These are phyloP conservation scores for Cocos nucifera DNA, from an alignment of 176 grass and related monocot genomes.

Conservation along the genomic window DNA sequence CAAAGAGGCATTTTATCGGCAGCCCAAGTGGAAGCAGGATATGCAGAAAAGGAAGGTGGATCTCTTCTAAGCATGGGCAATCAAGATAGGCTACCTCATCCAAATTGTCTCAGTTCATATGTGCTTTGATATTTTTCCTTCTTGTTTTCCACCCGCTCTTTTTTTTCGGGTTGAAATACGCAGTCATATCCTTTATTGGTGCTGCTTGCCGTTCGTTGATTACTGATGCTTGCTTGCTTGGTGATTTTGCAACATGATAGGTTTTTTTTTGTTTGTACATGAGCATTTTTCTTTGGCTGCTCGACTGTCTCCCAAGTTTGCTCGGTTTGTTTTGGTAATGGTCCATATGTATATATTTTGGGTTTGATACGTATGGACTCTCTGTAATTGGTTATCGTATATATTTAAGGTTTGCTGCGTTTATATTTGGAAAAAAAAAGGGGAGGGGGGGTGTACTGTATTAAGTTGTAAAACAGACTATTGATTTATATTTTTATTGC, in stretches of 20 bases:
- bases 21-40: conserved; percentile 96
- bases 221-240: not conserved
- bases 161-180: not conserved
- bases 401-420: too few relatives aligned
- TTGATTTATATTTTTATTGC: too few relatives aligned
- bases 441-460: too few relatives aligned
- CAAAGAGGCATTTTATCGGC: conserved; percentile 70
- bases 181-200: not conserved
- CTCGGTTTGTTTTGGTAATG: not conserved
- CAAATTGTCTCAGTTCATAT: not conserved
- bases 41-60: conserved; percentile 76
- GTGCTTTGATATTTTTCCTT: not conserved
- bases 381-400: too few relatives aligned
- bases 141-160: not conserved
- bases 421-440: too few relatives aligned
- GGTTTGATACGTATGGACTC: conserved; percentile 6
- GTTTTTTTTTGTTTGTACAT: not conserved
- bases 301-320: not conserved
- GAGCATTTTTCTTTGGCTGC: too few relatives aligned
- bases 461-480: too few relatives aligned
- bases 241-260: not conserved
- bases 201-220: not conserved
- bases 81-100: not conserved
- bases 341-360: conserved; percentile 9
- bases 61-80: conserved; percentile 50